Evolutionary conservation across 805 yeast genomes (phyloP).

Genomic region (Saccharomycopsis microspora): DNA sequence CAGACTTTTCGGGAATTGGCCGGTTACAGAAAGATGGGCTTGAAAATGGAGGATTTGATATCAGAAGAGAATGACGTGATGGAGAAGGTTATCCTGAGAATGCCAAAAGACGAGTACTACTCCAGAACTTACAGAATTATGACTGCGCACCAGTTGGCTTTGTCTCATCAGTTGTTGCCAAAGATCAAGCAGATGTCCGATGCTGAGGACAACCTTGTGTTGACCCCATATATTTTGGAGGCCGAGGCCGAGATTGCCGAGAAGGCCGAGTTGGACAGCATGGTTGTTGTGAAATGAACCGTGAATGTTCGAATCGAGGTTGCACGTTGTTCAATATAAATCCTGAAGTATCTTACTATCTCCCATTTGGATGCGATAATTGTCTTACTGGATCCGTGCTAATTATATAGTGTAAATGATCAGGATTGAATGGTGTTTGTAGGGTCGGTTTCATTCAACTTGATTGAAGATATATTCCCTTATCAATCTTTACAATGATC

Average conservation of each 20-base stretch:
- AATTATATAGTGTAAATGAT: no score
- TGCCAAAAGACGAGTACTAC: slow-evolving; percentile 75
- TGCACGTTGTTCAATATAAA: no score
- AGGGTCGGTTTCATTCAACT: no score
- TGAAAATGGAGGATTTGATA: slow-evolving; percentile 80
- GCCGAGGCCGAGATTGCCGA: slow-evolving; percentile 89
- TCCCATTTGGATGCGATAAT: no score
- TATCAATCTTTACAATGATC: no score
- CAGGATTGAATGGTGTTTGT: no score
- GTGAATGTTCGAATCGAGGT: no score
- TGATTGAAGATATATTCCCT: no score
- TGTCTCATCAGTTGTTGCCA: slow-evolving; percentile 80
- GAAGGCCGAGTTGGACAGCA: slow-evolving; percentile 80
- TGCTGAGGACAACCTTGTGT: slow-evolving; percentile 72
- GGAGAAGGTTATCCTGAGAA: slow-evolving; percentile 81
- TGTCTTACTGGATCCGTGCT: no score
- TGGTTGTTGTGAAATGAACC: slow-evolving; percentile 23
- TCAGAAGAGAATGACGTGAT: slow-evolving; percentile 78
- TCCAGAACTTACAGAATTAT: slow-evolving; percentile 88
- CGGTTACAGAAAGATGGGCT: slow-evolving; percentile 93
- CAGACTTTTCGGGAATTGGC: slow-evolving; percentile 59
- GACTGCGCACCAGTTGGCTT: slow-evolving; percentile 81
- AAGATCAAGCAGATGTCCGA: slow-evolving; percentile 64
- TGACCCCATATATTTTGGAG: slow-evolving; percentile 83
- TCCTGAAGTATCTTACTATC: no score